These are phyloP conservation scores for Candida xiaguanensis DNA, from an alignment of 805 yeast genomes.

Conservation along the genomic window DNA sequence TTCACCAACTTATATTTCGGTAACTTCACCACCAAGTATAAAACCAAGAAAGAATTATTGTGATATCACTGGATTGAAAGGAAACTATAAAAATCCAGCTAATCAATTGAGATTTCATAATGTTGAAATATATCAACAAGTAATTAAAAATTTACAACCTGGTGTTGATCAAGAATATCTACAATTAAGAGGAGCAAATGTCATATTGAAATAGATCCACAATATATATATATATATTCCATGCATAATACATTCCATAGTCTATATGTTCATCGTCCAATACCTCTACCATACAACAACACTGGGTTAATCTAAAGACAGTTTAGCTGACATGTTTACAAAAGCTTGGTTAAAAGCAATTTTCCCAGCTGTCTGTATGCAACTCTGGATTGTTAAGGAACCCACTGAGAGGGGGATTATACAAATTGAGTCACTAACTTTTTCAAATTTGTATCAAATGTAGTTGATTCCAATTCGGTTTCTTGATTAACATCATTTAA, in stretches of 20 bases:
- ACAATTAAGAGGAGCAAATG: conserved; percentile 83
- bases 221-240: no score
- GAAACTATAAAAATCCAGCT: conserved; percentile 69
- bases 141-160: conserved; percentile 75
- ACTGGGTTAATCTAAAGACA: no score
- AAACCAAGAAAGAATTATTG: conserved; percentile 81
- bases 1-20: conserved; percentile 63
- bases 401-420: conserved; percentile 1
- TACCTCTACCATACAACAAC: no score
- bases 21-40: conserved; percentile 85
- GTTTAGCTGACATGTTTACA: no score
- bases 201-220: conserved; percentile 53
- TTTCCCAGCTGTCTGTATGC: no score
- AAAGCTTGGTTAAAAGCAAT: no score
- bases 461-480: conserved; percentile 22
- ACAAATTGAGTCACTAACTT: conserved; percentile 25
- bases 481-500: conserved; percentile 25
- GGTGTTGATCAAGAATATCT: conserved; percentile 93
- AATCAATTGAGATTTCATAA: conserved; percentile 77
- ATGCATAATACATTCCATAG: no score
- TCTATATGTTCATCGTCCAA: no score
- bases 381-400: no score
- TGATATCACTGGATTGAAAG: conserved; percentile 87
- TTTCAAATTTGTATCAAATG: conserved; percentile 28
- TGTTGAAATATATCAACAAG: conserved; percentile 71